A percentile compares a stretch with the other conserved stretches of the same genome.
Evolutionary conservation across 2,329 filamentous ascomycete species (phyloP).

Genomic region (Lachnellula suecica): DNA sequence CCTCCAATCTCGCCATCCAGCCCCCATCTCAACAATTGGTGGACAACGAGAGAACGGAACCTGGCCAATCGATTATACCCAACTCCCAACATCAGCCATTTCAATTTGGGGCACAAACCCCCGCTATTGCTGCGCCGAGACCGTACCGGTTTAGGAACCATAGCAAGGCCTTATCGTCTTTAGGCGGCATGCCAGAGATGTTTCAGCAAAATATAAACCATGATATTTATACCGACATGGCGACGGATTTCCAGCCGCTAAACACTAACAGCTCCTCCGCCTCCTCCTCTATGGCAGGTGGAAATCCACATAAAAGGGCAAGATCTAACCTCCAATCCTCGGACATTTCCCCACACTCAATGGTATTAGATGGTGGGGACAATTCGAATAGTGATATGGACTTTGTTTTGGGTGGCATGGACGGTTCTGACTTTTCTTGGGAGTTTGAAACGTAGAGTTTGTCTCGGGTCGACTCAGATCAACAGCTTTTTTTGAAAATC

Average conservation of each 20-base stretch:
- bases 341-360: neutral
- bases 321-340: neutral
- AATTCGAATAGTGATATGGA: neutral
- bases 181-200: neutral
- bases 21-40: neutral
- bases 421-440: neutral
- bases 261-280: neutral
- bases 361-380: neutral
- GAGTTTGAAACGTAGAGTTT: neutral
- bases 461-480: too few species aligned
- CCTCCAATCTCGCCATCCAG: neutral
- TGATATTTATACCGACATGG: neutral
- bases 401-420: neutral
- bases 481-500: too few species aligned
- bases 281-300: neutral
- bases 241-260: neutral
- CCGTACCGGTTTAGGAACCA: neutral
- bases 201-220: neutral
- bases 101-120: neutral
- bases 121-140: neutral
- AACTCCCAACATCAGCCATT: neutral
- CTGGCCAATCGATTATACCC: too few species aligned
- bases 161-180: neutral
- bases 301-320: neutral
- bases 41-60: too few species aligned